A percentile compares a stretch with the other conserved stretches of the same genome.
Evolutionary conservation across 208 protist species (phyloP).

Genomic region (Crithidia bombi): DNA sequence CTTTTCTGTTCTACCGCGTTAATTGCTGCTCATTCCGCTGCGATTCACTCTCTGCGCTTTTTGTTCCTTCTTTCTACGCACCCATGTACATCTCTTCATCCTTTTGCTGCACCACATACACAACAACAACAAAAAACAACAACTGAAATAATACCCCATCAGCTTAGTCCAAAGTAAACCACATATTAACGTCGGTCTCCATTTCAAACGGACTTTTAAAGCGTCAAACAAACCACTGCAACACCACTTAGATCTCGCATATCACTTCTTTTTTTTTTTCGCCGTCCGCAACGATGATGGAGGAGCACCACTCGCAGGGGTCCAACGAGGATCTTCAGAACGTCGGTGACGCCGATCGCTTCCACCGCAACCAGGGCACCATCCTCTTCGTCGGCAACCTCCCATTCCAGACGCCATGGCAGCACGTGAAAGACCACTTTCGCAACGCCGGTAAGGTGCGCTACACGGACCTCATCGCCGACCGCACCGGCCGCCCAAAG

Average conservation of each 20-base stretch:
- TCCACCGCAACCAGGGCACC: constrained; percentile 66
- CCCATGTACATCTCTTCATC: too few relatives aligned
- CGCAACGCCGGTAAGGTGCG: constrained; percentile 80
- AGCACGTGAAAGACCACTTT: constrained; percentile 91
- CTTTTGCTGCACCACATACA: not conserved
- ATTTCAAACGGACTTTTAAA: not conserved
- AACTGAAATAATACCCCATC: not conserved
- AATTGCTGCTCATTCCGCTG: too few relatives aligned
- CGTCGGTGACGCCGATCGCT: constrained; percentile 30
- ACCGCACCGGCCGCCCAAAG: constrained; percentile 71
- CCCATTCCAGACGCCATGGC: constrained; percentile 87
- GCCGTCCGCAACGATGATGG: constrained; percentile 39
- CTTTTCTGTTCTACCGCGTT: too few relatives aligned
- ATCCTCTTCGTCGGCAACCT: constrained; percentile 91
- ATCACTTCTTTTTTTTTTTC: constrained; percentile 7
- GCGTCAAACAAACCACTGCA: constrained; percentile 10
- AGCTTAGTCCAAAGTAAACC: too few relatives aligned
- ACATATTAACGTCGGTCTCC: constrained; percentile 10
- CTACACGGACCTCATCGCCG: constrained; percentile 88
- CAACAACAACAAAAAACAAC: constrained; percentile 3
- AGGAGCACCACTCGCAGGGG: constrained; percentile 36
- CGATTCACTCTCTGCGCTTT: too few relatives aligned
- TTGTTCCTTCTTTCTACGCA: too few relatives aligned
- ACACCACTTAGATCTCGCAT: too few relatives aligned
- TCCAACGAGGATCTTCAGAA: constrained; percentile 36